phyloP scores from a whole-genome alignment of 345 rosid genomes.

The Hevea brasiliensis region DNA sequence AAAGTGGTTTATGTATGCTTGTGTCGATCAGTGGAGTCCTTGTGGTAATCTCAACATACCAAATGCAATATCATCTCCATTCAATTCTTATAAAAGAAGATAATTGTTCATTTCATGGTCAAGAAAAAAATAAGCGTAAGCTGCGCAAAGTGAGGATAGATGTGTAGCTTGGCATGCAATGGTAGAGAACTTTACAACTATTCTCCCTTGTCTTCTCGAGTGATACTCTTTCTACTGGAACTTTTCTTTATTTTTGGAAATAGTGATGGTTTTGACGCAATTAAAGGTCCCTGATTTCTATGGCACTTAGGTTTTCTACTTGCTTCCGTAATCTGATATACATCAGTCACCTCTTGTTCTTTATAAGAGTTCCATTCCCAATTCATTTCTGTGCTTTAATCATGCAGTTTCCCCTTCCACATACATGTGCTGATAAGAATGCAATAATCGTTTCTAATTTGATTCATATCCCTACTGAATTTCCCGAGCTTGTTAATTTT shows the following conservation, averaged over 20 bases:
- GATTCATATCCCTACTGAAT: neutral
- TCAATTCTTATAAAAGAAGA: too few relatives aligned
- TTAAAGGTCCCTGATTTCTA: neutral
- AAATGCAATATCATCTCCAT: neutral
- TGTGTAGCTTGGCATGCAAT: neutral
- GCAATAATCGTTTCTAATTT: neutral
- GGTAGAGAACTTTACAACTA: too few relatives aligned
- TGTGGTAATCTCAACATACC: constrained; percentile 8
- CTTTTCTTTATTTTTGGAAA: neutral
- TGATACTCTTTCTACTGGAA: neutral
- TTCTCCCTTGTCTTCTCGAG: neutral
- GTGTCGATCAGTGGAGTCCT: neutral
- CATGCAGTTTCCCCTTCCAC: neutral
- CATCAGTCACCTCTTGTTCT: neutral
- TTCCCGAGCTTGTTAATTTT: neutral
- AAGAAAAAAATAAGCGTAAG: neutral
- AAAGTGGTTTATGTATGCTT: constrained; percentile 2
- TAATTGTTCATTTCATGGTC: neutral
- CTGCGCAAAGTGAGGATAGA: neutral
- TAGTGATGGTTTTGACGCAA: neutral
- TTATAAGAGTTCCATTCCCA: neutral
- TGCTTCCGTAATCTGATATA: too few relatives aligned
- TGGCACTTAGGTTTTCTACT: neutral
- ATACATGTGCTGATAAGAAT: neutral
- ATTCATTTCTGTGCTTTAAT: neutral